These are phyloP conservation scores for Xenosphaeropsis pyriputrescens DNA, from an alignment of 2,329 filamentous ascomycete genomes.

Conservation along the genomic window DNA sequence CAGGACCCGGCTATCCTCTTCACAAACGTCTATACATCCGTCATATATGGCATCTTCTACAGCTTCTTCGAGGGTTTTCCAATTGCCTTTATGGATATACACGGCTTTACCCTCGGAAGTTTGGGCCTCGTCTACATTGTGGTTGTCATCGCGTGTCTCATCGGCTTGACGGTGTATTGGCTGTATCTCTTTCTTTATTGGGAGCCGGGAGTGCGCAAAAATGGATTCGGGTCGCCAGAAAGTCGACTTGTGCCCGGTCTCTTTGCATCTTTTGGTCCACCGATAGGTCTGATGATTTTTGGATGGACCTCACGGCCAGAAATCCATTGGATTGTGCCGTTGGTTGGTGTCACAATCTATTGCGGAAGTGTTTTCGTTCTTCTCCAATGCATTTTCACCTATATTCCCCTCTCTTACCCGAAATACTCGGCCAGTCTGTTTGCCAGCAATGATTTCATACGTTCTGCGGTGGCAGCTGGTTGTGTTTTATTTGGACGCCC, in stretches of 20 bases:
- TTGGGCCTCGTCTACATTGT: conserved; percentile 45
- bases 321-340: conserved; percentile 38
- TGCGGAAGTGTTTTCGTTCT: conserved; percentile 35
- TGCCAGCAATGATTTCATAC: conserved; percentile 44
- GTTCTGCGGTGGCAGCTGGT: conserved; percentile 40
- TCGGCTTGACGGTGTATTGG: conserved; percentile 33
- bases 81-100: conserved; percentile 24
- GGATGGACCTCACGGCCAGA: conserved; percentile 35
- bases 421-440: conserved; percentile 43
- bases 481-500: conserved; percentile 45
- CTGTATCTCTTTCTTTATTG: conserved; percentile 36
- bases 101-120: conserved; percentile 27
- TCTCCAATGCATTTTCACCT: conserved; percentile 45
- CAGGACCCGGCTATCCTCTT: conserved; percentile 13
- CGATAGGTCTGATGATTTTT: conserved; percentile 44
- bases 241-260: conserved; percentile 39
- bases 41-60: conserved; percentile 14
- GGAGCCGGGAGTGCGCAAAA: conserved; percentile 30
- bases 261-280: conserved; percentile 33
- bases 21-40: conserved; percentile 10
- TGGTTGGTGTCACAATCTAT: conserved; percentile 42
- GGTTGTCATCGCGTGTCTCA: conserved; percentile 38
- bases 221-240: conserved; percentile 36
- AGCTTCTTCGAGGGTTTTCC: conserved; percentile 32
- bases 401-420: conserved; percentile 41